phyloP scores from a whole-genome alignment of 176 grass and related monocot species.

The Aegilops speltoides region DNA sequence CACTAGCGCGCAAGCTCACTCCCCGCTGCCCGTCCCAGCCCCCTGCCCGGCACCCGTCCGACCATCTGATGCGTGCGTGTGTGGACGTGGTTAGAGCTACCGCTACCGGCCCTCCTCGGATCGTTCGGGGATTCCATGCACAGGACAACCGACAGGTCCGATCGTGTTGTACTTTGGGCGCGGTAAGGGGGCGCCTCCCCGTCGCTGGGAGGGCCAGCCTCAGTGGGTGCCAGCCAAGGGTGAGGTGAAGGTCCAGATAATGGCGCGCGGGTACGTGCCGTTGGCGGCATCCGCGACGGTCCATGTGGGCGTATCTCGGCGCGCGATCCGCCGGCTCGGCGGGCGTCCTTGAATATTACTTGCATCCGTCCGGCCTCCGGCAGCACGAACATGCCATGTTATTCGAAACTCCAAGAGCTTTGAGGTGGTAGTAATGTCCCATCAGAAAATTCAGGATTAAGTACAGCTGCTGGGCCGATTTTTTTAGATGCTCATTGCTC shows the following conservation, averaged over 20 bases:
- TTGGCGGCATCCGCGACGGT: not conserved
- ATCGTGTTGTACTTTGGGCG: not conserved
- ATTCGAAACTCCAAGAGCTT: not conserved
- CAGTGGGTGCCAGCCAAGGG: not conserved
- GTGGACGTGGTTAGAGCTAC: not conserved
- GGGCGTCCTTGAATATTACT: slow-evolving; percentile 5
- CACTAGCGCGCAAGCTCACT: not conserved
- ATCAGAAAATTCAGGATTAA: not conserved
- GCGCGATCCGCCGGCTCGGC: not conserved
- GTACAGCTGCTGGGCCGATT: too few relatives aligned
- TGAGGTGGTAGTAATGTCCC: not conserved
- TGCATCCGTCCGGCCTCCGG: not conserved
- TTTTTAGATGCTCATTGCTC: not conserved
- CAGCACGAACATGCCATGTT: slow-evolving; percentile 6
- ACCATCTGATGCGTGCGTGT: not conserved
- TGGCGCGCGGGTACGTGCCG: not conserved
- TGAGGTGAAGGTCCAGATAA: not conserved
- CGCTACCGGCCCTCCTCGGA: too few relatives aligned
- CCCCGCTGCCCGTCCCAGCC: not conserved
- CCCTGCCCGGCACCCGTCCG: not conserved
- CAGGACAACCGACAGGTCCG: not conserved
- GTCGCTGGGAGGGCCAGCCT: not conserved
- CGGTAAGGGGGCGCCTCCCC: not conserved
- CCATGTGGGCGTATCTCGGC: slow-evolving; percentile 30
- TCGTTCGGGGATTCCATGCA: not conserved